Evolutionary conservation across 1,284 basidiomycete species (phyloP), one percentile per base, ranked within the genome.

Genomic region (Tranzscheliella williamsii): DNA sequence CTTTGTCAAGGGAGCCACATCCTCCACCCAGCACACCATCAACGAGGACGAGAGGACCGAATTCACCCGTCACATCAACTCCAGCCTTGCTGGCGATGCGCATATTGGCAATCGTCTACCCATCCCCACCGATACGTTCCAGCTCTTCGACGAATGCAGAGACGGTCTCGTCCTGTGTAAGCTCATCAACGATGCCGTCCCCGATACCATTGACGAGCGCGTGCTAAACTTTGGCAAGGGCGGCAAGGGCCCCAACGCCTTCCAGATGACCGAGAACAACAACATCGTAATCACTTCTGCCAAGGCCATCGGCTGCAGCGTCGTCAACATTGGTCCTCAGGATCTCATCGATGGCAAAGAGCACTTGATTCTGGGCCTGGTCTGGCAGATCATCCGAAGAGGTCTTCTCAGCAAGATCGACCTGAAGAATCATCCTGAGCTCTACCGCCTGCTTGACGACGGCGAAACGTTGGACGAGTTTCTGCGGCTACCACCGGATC

Each of bases 181-280:
- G 84, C 87, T 97, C 64, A 94, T 97, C 83, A 97, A 98, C 80
- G 93, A 97, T 80, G 94, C 94, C 24, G 94, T 98, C 2, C 91
- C 94, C 17, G 94, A 98, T 79, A 98, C 94, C 7, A 98, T 98
- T 80, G 94, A 98, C 81, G 89, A 87, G 69, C 93, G 94, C 84
- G 94, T 97, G 4, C 83, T 98, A 68, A 98, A 98, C 83, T 55
- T 64, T 30, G 73, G 70, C 41, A 75, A 78, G 20, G 76, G 54
- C 15, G 80, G 79, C 33, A 81, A 81, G 64, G 75, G 75, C 60
- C 69, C 85, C 85, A 17, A 84, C 93, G 50, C 96, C 91, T 98
- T 98, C 85, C 92, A 97, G 77, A 96, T 96, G 79, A 97, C 94
- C 0, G 94, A 98, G 79, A 98, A 98, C 83, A 97, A 98, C 83